Conservation (phyloP, 257 asterid species). For the Solanum pennellii region DNA sequence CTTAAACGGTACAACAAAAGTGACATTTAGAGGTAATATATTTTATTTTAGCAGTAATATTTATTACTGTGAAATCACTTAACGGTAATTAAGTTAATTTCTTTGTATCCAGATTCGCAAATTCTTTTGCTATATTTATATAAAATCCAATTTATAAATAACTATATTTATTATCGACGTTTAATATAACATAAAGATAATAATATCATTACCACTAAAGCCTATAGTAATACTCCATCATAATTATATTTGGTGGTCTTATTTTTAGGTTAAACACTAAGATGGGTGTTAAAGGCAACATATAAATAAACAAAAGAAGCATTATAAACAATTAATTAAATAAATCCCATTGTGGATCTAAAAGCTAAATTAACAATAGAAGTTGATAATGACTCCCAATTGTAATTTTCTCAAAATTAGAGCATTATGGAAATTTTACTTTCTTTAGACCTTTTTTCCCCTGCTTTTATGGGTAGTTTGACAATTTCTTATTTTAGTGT, state of each 20-base stretch:
- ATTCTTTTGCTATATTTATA: too few species aligned
- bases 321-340: neutral
- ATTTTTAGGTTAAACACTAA: neutral
- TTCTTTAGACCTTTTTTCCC: neutral
- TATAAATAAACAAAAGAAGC: neutral
- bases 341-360: neutral
- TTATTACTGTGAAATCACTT: too few species aligned
- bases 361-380: neutral
- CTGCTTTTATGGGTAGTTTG: neutral
- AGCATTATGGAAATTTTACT: neutral
- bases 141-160: too few species aligned
- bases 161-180: too few species aligned
- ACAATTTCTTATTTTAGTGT: neutral
- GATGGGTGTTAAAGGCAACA: neutral
- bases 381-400: neutral
- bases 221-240: neutral
- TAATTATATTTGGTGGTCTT: neutral
- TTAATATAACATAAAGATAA: too few species aligned
- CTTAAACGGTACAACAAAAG: neutral
- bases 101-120: too few species aligned
- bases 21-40: too few species aligned
- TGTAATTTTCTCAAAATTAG: neutral
- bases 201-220: too few species aligned
- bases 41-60: too few species aligned
- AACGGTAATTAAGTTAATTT: too few species aligned